phyloP scores from a whole-genome alignment of 1,284 basidiomycete genomes.

The Malassezia cuniculi region DNA sequence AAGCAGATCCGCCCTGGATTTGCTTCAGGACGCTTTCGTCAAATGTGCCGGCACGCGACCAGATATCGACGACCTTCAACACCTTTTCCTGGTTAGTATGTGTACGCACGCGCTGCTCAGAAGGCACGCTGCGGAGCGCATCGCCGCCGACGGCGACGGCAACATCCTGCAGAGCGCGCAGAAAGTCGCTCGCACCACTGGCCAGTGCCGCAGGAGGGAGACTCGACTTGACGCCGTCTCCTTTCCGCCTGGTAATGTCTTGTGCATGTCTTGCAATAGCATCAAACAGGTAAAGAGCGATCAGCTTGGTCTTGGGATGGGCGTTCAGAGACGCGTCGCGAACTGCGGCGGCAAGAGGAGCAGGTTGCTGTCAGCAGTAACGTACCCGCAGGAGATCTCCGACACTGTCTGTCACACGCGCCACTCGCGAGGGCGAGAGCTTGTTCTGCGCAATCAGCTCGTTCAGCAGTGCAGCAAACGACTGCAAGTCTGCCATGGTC shows the following conservation, averaged over 20 bases:
- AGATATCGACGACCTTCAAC: constrained; percentile 29
- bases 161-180: constrained; percentile 11
- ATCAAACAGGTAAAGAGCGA: constrained; percentile 28
- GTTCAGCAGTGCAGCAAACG: constrained; percentile 13
- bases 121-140: constrained; percentile 10
- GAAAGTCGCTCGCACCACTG: constrained; percentile 14
- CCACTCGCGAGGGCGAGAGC: constrained; percentile 23
- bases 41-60: constrained; percentile 23
- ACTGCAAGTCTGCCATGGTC: constrained; percentile 6
- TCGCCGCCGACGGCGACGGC: constrained; percentile 16
- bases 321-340: too few relatives aligned
- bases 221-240: constrained; percentile 6
- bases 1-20: constrained; percentile 6
- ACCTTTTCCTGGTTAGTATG: constrained; percentile 20
- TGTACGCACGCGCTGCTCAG: constrained; percentile 19
- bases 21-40: constrained; percentile 14
- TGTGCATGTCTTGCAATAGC: constrained; percentile 22
- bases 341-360: constrained; percentile 9
- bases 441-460: constrained; percentile 21
- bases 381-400: constrained; percentile 13
- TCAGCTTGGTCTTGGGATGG: constrained; percentile 17
- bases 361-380: constrained; percentile 7
- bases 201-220: constrained; percentile 12
- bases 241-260: constrained; percentile 19
- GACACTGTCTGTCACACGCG: constrained; percentile 13